Base-by-base conservation (phyloP, 2,329 filamentous ascomycete species). In the Colletotrichum euphorbiae region DNA sequence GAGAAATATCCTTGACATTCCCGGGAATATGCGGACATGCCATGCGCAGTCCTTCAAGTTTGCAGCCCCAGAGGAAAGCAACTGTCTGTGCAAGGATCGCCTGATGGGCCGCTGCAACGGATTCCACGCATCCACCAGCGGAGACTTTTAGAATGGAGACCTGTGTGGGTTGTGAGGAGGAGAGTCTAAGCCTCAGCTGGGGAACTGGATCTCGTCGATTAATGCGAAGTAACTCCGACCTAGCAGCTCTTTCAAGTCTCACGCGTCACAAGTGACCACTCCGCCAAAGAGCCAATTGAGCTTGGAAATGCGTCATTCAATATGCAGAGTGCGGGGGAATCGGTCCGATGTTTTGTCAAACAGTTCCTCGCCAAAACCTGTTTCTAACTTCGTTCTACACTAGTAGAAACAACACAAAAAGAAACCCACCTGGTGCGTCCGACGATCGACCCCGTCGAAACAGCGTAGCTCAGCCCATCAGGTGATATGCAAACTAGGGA, bases 211-310 rank as follows among this genome's bases (percentile, higher is more conserved):
- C 24, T 24, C 24, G 24, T 24, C 15, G 21, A 13, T 52, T 31
- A 28, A 59, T 68, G 54, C 65, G 61, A 65, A 65, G 61, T 68
- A 65, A 55, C 19, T 68, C 65, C 65, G 65, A 48, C 60, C 38
- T 58, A 17, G 28, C 38, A 4, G 52, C 36, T n/a, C n/a, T 12
- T 12, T 4, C 28, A 31, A 38, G 9, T 17, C 31, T 11, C 8
- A 17, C 28, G n/a, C n/a, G n/a, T 15, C 12, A 17, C 21, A 46
- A n/a, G n/a, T n/a, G n/a, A n/a, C n/a, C n/a, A 52, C 46, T 46
- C 45, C 11, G 15, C 7, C 24, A 8, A 52, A 52, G 38, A 45
- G 38, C 15, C 24, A 45, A 3, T 7, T 42, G 8, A 45, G 45
- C 38, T 45, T 15, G 9, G 24, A 24, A 21, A 19, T 42, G 45